Evolutionary conservation across 352 stramenopile species (phyloP), one percentile per base, ranked within the genome.

Genomic region (Aphanomyces invadans): DNA sequence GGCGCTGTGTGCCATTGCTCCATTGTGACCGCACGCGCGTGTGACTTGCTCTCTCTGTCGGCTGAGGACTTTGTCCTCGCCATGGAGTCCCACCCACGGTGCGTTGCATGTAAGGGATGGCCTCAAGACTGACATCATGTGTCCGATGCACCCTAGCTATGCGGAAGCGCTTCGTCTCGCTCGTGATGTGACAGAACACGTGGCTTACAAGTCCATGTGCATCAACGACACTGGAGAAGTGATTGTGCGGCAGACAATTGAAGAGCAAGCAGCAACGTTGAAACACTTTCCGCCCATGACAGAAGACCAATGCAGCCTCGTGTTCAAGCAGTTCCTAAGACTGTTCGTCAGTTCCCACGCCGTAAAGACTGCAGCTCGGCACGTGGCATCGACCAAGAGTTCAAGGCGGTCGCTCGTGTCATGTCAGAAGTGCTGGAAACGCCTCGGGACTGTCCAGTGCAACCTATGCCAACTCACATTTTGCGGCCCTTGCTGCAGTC

Each of bases 1-100:
- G 60, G 38, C 12, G 38, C 11, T 44, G 23, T 67, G 48, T 67
- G 60, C 42, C 48, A 21, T 19, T 67, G 25, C 23, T 67, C 60
- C 11, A 44, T 67, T 19, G 46, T 67, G 49, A 45, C 60, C 10
- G n/a, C 48, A 3, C 45, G 60, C 19, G 60, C 60, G 9, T 67
- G 60, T 21, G 60, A 67, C 25, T 28, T 67, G 39, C 32, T 67
- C 29, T 49, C 60, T 9, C 32, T 67, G 2, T 57, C 60, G 23
- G 60, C 60, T 19, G n/a, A 19, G 9, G 46, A 67, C 36, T 67
- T 67, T 21, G n/a, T 57, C 21, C 28, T 44, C 11, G 60, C 60
- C 21, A n/a, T 67, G 15, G 7, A 59, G 5, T 21, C 25, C 10
- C 48, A 49, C 1, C 42, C 60, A 21, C 23, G 49, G 49, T 57